Base-by-base conservation (phyloP, 2,329 filamentous ascomycete species). In the Aspergillus alliaceus region DNA sequence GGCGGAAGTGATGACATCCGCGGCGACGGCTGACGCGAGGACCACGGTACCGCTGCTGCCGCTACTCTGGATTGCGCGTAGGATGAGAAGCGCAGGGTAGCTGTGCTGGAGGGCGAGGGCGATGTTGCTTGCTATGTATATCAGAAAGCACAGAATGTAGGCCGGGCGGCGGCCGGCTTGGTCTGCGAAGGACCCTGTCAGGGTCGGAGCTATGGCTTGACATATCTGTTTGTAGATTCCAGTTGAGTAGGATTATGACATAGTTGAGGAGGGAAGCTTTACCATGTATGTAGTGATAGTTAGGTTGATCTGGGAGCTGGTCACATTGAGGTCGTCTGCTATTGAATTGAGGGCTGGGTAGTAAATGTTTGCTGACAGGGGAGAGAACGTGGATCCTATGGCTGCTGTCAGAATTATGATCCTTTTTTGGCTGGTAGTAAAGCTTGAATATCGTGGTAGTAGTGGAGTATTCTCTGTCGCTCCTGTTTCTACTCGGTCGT, bases 141-240 rank as follows among this genome's bases (percentile, higher is more conserved):
- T 69, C 24, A 68, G 54, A 58, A 80, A 79, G 50, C 76, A 77
- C 35, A 77, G 64, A 18, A 81, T 68, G 62, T 81, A 82, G 1
- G 78, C 77, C 8, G 79, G 79, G 44, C 80, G 71, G 29, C 80
- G 72, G 14, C 80, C 80, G 24, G 73, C 72, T 56, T 73, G 75
- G 60, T 82, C 80, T 7, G 79, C 76, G 11, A 82, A 68, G 12
- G 76, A 77, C 2, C 79, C 79, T 56, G 79, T 75, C 4, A 82
- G 68, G 34, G 79, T 75, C 12, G 80, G 80, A 4, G 79, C 77
- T 22, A 84, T 69, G 8, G 78, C 82, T 71, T 84, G 81, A 20
- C 78, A 75, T 55, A 82, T 76, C 75, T 75, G 44, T 34, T 62
- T 42, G 29, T 24, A 34, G 20, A 18, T 9, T 39, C 11, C 7